These are phyloP conservation scores for Piper betle DNA, from an alignment of 164 flowering plant genomes.

Conservation along the genomic window DNA sequence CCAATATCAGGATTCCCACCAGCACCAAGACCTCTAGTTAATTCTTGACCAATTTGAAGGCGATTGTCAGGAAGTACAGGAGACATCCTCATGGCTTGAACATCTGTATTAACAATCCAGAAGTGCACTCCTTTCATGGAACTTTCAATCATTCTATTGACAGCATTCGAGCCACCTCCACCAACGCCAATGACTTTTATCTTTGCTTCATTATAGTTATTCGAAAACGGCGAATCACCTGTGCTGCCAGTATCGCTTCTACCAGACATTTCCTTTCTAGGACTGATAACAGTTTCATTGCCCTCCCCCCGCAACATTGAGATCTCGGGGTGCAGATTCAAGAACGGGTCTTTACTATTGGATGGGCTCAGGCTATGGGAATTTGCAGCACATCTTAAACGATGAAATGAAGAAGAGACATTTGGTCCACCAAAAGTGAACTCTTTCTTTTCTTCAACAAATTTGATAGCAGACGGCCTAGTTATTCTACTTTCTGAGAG, in stretches of 20 bases:
- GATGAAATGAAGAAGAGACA: constrained; percentile 9
- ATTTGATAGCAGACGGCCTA: constrained; percentile 22
- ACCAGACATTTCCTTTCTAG: constrained; percentile 37
- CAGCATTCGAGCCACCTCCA: constrained; percentile 98
- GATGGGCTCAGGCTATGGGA: constrained; percentile 39
- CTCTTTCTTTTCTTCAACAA: constrained; percentile 23
- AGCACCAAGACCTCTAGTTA: constrained; percentile 96
- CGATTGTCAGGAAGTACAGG: constrained; percentile 76
- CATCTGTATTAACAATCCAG: constrained; percentile 97
- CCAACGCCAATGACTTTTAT: constrained; percentile 98
- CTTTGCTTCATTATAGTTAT: constrained; percentile 61
- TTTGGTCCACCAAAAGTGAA: constrained; percentile 20
- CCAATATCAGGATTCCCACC: constrained; percentile 98
- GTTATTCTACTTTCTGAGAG: constrained; percentile 16
- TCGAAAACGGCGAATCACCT: constrained; percentile 24
- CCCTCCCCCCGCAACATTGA: constrained; percentile 77
- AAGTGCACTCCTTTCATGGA: constrained; percentile 94
- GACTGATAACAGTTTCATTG: constrained; percentile 25
- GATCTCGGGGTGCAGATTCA: constrained; percentile 67
- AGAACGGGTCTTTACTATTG: constrained; percentile 56
- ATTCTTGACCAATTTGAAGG: constrained; percentile 80
- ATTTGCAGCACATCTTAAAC: constrained; percentile 39
- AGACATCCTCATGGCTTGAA: constrained; percentile 92
- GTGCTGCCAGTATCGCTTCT: constrained; percentile 43
- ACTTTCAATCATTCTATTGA: constrained; percentile 95